Percentiles rank a stretch among this genome's conserved stretches.
Evolutionary conservation across 805 yeast genomes (phyloP).

Genomic region (Zygoascus flipseniorum): DNA sequence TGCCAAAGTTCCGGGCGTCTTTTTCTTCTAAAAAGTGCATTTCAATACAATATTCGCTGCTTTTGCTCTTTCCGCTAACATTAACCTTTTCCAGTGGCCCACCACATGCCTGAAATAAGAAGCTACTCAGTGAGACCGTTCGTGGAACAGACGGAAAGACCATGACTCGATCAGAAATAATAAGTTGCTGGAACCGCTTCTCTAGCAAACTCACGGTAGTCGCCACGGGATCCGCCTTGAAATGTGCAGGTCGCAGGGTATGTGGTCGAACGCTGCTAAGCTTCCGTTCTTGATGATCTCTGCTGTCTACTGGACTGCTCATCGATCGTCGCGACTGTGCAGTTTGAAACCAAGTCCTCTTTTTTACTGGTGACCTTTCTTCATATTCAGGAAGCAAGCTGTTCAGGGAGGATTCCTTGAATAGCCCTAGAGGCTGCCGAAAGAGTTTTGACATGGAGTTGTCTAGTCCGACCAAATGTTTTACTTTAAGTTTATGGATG

Average conservation of each 20-base stretch:
- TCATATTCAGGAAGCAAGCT: not conserved
- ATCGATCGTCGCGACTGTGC: not conserved
- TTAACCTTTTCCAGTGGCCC: constrained; percentile 11
- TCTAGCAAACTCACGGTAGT: not conserved
- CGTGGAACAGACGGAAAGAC: constrained; percentile 1
- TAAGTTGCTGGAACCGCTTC: not conserved
- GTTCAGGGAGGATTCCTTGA: not conserved
- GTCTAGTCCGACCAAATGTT: too few species aligned
- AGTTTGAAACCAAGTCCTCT: not conserved
- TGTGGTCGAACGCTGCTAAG: not conserved
- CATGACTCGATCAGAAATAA: not conserved
- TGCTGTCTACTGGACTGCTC: not conserved
- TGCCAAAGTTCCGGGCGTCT: constrained; percentile 11
- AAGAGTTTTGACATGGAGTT: not conserved
- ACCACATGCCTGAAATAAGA: constrained; percentile 10
- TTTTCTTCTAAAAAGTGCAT: constrained; percentile 10
- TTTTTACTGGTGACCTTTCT: not conserved
- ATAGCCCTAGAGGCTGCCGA: not conserved
- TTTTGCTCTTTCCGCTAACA: not conserved
- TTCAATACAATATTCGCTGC: constrained; percentile 5
- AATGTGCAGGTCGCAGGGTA: not conserved
- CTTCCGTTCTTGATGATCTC: not conserved
- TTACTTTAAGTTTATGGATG: too few species aligned
- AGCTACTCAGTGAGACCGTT: not conserved
- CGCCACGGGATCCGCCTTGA: not conserved